Evolutionary conservation across 2,329 filamentous ascomycete species (phyloP).

Genomic region (Ophiostoma angusticollis): DNA sequence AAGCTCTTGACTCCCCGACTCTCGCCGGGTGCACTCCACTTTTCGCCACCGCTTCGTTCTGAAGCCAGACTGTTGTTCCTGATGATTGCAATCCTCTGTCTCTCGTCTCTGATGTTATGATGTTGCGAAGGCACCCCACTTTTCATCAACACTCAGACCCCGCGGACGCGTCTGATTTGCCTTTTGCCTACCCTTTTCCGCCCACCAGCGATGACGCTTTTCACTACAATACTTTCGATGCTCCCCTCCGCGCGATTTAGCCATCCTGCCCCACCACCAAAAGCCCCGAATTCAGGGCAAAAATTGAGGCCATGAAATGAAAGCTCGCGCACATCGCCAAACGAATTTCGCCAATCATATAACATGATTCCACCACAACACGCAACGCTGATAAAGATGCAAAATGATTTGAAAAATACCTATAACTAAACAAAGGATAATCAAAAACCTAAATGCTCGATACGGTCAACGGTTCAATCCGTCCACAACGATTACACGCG

Average conservation of each 20-base stretch:
- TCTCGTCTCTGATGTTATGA: too few relatives aligned
- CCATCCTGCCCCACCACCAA: background rate
- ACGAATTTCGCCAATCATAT: conserved; percentile 14
- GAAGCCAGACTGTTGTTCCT: too few relatives aligned
- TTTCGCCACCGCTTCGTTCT: background rate
- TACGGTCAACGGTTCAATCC: too few relatives aligned
- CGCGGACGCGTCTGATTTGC: background rate
- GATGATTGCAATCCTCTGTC: too few relatives aligned
- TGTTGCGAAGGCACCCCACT: too few relatives aligned
- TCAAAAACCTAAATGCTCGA: too few relatives aligned
- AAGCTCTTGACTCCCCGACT: background rate
- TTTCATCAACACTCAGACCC: too few relatives aligned
- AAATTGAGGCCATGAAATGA: background rate
- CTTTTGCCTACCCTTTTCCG: background rate
- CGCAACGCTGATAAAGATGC: background rate
- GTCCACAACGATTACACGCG: too few relatives aligned
- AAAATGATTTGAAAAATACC: too few relatives aligned
- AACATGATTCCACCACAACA: conserved; percentile 12
- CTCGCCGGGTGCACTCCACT: too few relatives aligned
- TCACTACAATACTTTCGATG: background rate
- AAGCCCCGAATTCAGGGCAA: background rate
- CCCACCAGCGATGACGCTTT: conserved; percentile 3
- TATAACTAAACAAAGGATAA: too few relatives aligned
- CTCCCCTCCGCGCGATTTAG: background rate
- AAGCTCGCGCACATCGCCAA: background rate